phyloP scores from a whole-genome alignment of 768 basidiomycete species.

The Tulasnella sp. region DNA sequence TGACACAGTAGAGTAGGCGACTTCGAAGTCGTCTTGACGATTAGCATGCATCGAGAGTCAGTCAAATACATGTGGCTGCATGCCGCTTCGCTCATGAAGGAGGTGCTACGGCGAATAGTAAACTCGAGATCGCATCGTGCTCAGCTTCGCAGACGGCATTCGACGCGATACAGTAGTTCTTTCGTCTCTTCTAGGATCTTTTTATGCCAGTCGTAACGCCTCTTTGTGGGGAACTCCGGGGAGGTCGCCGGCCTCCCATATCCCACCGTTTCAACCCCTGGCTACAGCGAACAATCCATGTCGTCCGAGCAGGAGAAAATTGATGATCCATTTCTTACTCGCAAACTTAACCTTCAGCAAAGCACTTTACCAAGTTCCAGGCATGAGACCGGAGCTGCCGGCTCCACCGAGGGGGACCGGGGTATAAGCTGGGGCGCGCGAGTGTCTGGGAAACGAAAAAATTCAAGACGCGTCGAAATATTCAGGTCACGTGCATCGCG shows the following conservation, averaged over 20 bases:
- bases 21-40: constrained; percentile 5
- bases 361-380: neutral
- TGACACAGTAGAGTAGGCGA: neutral
- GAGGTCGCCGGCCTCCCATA: neutral
- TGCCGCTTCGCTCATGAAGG: neutral
- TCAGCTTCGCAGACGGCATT: neutral
- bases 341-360: neutral
- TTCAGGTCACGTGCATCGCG: neutral
- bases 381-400: neutral
- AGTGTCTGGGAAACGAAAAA: neutral
- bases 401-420: neutral
- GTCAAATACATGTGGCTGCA: neutral
- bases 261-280: neutral
- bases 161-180: neutral
- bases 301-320: neutral
- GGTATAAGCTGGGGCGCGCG: neutral
- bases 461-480: neutral
- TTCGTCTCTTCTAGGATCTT: neutral
- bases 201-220: neutral
- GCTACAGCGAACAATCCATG: neutral
- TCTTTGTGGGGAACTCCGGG: neutral
- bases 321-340: neutral
- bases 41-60: constrained; percentile 4
- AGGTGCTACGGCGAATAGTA: neutral
- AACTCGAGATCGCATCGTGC: constrained; percentile 7